A percentile compares a stretch with the other conserved stretches of the same genome.
Conservation (phyloP, 2,329 filamentous ascomycete species). For the Albophoma yamanashiensis region DNA sequence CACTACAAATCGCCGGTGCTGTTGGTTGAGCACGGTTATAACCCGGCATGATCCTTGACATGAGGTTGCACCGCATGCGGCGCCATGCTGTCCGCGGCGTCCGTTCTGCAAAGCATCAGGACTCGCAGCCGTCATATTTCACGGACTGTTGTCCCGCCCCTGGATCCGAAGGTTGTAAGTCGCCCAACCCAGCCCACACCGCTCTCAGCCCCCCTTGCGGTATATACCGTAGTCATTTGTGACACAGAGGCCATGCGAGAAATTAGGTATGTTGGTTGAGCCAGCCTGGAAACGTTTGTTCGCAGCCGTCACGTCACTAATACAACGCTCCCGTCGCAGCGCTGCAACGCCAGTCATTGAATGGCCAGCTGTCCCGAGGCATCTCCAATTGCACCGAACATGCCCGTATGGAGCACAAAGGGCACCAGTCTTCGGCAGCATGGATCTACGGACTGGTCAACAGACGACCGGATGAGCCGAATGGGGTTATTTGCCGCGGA, state of each 20-base stretch:
- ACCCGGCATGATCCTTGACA: not conserved
- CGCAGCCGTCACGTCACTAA: not conserved
- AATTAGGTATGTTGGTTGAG: not conserved
- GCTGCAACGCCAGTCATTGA: not conserved
- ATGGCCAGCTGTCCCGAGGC: not conserved
- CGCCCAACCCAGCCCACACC: not conserved
- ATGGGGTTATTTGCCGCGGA: not conserved
- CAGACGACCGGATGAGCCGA: not conserved
- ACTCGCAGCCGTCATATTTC: not conserved
- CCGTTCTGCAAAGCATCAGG: not conserved
- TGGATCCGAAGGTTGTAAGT: not conserved
- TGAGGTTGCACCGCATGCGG: not conserved
- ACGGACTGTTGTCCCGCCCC: not conserved
- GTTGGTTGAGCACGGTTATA: not conserved
- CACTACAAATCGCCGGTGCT: not conserved
- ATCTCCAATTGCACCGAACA: not conserved
- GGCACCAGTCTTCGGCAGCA: not conserved
- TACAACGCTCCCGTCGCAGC: not conserved
- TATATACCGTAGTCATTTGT: not conserved
- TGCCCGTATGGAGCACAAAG: not conserved
- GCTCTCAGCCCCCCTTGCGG: not conserved
- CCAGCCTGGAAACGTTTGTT: not conserved
- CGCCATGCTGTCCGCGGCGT: not conserved
- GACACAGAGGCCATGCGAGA: not conserved
- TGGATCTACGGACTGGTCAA: not conserved